Evolutionary conservation across 768 basidiomycete species (phyloP).

Genomic region (Gloeophyllum trabeum): DNA sequence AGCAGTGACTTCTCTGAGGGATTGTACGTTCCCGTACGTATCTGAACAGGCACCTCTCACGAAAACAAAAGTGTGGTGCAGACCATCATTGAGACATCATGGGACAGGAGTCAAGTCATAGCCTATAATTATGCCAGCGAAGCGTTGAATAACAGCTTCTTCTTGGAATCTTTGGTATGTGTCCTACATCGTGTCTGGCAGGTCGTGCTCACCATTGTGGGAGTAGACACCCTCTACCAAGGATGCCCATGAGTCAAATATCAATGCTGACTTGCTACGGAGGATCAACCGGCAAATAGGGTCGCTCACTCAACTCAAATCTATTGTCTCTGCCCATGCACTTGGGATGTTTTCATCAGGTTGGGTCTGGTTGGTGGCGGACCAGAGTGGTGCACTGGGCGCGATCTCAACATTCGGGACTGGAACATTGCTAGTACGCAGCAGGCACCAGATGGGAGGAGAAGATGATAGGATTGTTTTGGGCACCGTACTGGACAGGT

Average conservation of each 20-base stretch:
- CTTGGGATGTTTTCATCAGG: conserved; percentile 71
- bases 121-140: conserved; percentile 88
- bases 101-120: conserved; percentile 44
- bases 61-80: conserved; percentile 52
- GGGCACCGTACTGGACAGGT: too few relatives aligned
- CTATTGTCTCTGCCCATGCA: conserved; percentile 64
- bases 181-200: conserved; percentile 12
- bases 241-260: conserved; percentile 11
- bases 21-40: too few relatives aligned
- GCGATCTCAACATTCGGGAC: conserved; percentile 82
- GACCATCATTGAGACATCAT: conserved; percentile 60
- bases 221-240: conserved; percentile 23
- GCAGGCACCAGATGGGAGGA: conserved; percentile 18
- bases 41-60: conserved; percentile 37
- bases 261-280: conserved; percentile 19
- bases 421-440: conserved; percentile 76
- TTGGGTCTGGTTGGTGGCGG: conserved; percentile 83
- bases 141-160: conserved; percentile 93
- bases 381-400: conserved; percentile 47
- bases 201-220: conserved; percentile 28
- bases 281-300: conserved; percentile 44
- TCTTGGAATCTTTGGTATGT: conserved; percentile 78
- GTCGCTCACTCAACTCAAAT: conserved; percentile 56
- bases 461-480: not conserved
- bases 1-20: conserved; percentile 4